These are phyloP conservation scores for Postia placenta DNA, from an alignment of 768 basidiomycete species.

Conservation along the genomic window DNA sequence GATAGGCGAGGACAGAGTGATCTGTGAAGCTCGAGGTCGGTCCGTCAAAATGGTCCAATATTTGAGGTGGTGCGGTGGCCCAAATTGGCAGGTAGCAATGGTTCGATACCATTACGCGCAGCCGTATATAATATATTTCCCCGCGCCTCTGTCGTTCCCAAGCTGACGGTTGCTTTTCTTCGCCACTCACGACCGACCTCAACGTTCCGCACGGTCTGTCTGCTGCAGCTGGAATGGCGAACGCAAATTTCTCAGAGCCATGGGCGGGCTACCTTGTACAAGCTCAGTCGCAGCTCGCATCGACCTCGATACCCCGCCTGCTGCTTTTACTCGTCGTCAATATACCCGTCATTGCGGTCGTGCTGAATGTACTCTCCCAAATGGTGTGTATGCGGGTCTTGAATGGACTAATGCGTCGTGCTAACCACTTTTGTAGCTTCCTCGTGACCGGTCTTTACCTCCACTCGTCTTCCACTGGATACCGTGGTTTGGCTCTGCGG, in stretches of 20 bases:
- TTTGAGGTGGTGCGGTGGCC: slow-evolving; percentile 2
- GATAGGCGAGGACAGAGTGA: too few relatives aligned
- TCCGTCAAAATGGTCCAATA: background rate
- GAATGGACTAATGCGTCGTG: background rate
- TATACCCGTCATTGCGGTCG: slow-evolving; percentile 58
- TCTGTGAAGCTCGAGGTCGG: too few relatives aligned
- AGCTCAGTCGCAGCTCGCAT: slow-evolving; percentile 15
- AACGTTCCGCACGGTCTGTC: background rate
- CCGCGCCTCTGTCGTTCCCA: slow-evolving; percentile 4
- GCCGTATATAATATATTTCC: slow-evolving; percentile 9
- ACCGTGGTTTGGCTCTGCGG: slow-evolving; percentile 85
- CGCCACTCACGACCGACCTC: slow-evolving; percentile 1
- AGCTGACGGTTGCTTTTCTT: slow-evolving; percentile 7
- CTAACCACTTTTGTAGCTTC: slow-evolving; percentile 41
- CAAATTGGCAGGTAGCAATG: slow-evolving; percentile 12
- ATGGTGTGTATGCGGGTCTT: slow-evolving; percentile 37
- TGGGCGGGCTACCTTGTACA: slow-evolving; percentile 24
- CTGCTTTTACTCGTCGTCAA: slow-evolving; percentile 48
- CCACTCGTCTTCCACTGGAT: slow-evolving; percentile 92
- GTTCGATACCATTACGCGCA: slow-evolving; percentile 12
- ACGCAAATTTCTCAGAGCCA: slow-evolving; percentile 20
- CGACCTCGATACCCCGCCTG: slow-evolving; percentile 18
- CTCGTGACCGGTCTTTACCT: slow-evolving; percentile 66
- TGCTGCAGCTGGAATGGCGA: slow-evolving; percentile 16
- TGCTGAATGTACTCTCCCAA: slow-evolving; percentile 75